Percentiles rank a stretch among this genome's conserved stretches.
phyloP scores from a whole-genome alignment of 2,329 filamentous ascomycete species.

The Calonectria ilicicola region DNA sequence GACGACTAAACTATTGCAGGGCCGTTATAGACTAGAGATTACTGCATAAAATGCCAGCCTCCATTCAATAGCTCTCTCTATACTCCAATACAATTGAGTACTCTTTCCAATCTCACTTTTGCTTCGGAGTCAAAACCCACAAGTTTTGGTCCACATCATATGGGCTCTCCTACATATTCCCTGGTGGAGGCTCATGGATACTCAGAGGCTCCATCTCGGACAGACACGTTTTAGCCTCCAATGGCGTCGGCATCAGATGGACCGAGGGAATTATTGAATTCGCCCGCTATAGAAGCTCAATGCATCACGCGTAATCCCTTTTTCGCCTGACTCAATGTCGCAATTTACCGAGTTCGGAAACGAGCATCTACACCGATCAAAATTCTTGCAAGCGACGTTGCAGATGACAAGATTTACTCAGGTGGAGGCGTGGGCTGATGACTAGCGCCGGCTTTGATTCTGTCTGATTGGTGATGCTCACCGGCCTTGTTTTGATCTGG shows the following conservation, averaged over 20 bases:
- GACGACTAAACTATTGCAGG: constrained; percentile 29
- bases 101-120: neutral
- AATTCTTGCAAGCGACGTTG: neutral
- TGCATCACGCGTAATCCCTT: neutral
- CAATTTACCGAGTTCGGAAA: neutral
- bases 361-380: neutral
- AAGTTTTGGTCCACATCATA: no score
- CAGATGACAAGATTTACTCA: constrained; percentile 5
- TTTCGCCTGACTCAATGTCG: neutral
- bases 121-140: no score
- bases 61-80: neutral
- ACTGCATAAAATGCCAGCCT: constrained; percentile 11
- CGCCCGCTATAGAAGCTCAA: neutral
- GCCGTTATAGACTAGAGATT: constrained; percentile 35
- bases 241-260: constrained; percentile 2
- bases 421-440: neutral
- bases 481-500: neutral
- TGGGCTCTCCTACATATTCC: neutral
- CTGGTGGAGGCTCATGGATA: neutral
- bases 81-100: neutral
- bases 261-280: neutral
- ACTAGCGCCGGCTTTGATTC: constrained; percentile 28
- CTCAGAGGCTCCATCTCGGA: neutral
- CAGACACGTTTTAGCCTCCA: neutral
- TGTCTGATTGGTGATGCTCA: neutral